phyloP scores from a whole-genome alignment of 345 rosid genomes.

The Psidium guajava region DNA sequence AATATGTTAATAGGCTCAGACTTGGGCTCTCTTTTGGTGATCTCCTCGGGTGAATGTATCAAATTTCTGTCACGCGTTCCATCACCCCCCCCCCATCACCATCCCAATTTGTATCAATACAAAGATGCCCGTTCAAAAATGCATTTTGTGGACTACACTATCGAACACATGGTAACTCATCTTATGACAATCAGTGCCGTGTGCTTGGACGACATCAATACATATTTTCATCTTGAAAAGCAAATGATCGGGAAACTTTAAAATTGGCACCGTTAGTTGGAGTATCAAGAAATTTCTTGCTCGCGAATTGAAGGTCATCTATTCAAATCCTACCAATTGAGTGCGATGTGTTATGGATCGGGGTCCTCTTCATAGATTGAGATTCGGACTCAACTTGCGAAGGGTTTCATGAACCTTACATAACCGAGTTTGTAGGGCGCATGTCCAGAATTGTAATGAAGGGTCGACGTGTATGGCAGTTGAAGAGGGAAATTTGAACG shows the following conservation, averaged over 20 bases:
- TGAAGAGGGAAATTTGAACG: neutral
- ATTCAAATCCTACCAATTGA: neutral
- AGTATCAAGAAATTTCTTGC: neutral
- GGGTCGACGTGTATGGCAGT: neutral
- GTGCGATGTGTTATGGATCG: neutral
- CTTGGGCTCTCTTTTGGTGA: no score
- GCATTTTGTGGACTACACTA: neutral
- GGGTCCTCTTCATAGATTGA: neutral
- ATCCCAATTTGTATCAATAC: neutral
- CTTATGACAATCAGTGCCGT: neutral
- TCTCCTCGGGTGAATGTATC: no score
- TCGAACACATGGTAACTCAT: neutral
- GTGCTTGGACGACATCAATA: neutral
- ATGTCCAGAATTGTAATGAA: neutral
- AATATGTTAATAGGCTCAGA: no score
- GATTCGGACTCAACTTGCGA: neutral
- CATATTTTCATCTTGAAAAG: neutral
- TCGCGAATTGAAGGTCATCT: neutral
- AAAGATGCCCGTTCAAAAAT: neutral
- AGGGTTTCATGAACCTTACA: neutral
- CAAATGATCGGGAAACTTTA: neutral
- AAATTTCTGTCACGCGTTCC: no score
- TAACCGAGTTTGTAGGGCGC: accelerated
- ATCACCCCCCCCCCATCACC: neutral
- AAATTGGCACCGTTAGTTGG: neutral